These are phyloP conservation scores for Phytophthora palmivora DNA, from an alignment of 352 stramenopile species.

Conservation along the genomic window DNA sequence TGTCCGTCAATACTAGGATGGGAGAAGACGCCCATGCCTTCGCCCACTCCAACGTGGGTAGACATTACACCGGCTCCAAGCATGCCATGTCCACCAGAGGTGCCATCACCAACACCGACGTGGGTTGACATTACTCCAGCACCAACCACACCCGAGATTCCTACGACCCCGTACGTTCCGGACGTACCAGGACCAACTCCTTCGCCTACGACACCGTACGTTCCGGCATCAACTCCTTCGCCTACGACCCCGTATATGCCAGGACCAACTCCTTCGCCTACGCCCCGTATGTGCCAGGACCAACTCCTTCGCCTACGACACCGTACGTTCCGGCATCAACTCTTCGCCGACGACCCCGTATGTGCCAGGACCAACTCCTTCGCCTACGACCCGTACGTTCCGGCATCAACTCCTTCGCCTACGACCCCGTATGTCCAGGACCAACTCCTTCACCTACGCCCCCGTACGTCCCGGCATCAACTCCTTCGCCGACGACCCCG, in stretches of 20 bases:
- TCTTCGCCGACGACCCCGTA: background rate
- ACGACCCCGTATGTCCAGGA: background rate
- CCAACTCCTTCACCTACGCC: too few relatives aligned
- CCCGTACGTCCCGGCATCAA: too few relatives aligned
- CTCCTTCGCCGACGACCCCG: too few relatives aligned
- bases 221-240: background rate
- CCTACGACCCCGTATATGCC: background rate
- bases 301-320: constrained; percentile 1
- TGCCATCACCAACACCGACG: constrained; percentile 10
- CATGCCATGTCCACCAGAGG: constrained; percentile 9
- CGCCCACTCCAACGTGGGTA: constrained; percentile 10
- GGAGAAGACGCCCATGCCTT: constrained; percentile 9
- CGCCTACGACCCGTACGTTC: constrained; percentile 19
- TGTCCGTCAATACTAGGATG: constrained; percentile 8
- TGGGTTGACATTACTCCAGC: constrained; percentile 9
- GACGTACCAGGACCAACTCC: background rate
- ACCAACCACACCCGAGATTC: constrained; percentile 7
- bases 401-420: background rate
- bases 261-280: too few relatives aligned
- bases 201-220: background rate
- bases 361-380: too few relatives aligned
- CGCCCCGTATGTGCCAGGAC: constrained; percentile 8
- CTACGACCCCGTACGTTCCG: constrained; percentile 22
- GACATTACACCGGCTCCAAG: constrained; percentile 13
- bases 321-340: background rate